A percentile compares a stretch with the other conserved stretches of the same genome.
phyloP scores from a whole-genome alignment of 2,329 filamentous ascomycete species.

The Fusarium pseudonygamai region DNA sequence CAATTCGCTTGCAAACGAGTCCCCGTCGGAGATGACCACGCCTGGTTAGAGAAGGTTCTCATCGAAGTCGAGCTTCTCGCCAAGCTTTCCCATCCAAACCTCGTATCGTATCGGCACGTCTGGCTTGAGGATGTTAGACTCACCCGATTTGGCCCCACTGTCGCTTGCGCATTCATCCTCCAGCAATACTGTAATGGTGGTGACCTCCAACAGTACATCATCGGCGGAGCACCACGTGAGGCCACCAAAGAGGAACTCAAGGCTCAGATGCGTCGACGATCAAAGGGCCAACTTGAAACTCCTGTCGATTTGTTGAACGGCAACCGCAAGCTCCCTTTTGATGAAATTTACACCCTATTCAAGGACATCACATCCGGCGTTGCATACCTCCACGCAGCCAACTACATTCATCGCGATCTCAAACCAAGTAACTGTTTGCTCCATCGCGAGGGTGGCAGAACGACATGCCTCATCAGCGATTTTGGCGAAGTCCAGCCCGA shows the following conservation, averaged over 20 bases:
- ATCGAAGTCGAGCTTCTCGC: slow-evolving; percentile 93
- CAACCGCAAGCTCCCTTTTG: slow-evolving; percentile 69
- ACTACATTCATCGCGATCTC: slow-evolving; percentile 94
- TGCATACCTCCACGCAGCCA: slow-evolving; percentile 87
- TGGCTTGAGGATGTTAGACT: slow-evolving; percentile 93
- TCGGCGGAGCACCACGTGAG: slow-evolving; percentile 71
- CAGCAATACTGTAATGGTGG: slow-evolving; percentile 98
- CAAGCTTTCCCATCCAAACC: slow-evolving; percentile 89
- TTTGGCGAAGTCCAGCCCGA: slow-evolving; percentile 96
- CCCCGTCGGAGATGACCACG: slow-evolving; percentile 92
- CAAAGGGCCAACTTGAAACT: slow-evolving; percentile 77
- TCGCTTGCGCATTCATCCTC: slow-evolving; percentile 95
- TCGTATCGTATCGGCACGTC: slow-evolving; percentile 96
- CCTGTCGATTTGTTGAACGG: slow-evolving; percentile 58
- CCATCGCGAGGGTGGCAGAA: slow-evolving; percentile 75
- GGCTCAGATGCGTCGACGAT: slow-evolving; percentile 83
- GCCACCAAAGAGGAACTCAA: slow-evolving; percentile 87
- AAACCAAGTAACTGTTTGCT: slow-evolving; percentile 96
- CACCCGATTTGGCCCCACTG: slow-evolving; percentile 86
- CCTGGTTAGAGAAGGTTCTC: slow-evolving; percentile 93
- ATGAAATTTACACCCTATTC: slow-evolving; percentile 97
- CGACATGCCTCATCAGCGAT: slow-evolving; percentile 91
- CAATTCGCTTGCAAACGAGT: slow-evolving; percentile 97
- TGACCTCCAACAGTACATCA: slow-evolving; percentile 87
- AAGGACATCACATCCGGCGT: slow-evolving; percentile 93